Percentiles rank a stretch among this genome's conserved stretches.
Conservation (phyloP, 2,329 filamentous ascomycete species). For the Aspergillus fructus region DNA sequence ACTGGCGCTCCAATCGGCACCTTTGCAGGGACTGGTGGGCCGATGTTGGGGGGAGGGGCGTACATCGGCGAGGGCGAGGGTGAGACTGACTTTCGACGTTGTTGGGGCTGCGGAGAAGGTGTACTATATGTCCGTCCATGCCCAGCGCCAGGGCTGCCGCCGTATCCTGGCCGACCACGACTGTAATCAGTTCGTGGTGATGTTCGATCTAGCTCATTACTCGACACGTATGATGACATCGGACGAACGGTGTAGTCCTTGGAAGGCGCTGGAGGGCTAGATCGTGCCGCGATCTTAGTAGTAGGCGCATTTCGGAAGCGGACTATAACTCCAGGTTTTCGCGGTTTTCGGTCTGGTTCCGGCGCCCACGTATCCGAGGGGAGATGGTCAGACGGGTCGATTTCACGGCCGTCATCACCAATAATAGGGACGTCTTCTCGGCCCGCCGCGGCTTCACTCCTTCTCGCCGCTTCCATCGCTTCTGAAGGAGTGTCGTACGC, state of each 20-base stretch:
- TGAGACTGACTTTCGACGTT: conserved; percentile 30
- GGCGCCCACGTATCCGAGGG: conserved; percentile 66
- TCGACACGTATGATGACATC: conserved; percentile 7
- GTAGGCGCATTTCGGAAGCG: conserved; percentile 45
- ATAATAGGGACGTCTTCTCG: conserved; percentile 59
- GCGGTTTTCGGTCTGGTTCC: conserved; percentile 60
- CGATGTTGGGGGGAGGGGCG: conserved; percentile 24
- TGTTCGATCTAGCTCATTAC: conserved; percentile 17
- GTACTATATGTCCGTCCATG: conserved; percentile 24
- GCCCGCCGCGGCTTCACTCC: conserved; percentile 37
- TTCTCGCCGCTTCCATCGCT: conserved; percentile 39
- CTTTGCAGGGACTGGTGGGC: conserved; percentile 45
- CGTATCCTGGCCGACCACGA: conserved; percentile 23
- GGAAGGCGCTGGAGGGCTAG: conserved; percentile 15
- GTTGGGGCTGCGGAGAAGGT: conserved; percentile 23
- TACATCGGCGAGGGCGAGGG: conserved; percentile 35
- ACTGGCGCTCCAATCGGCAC: conserved; percentile 37
- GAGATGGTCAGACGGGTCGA: conserved; percentile 66
- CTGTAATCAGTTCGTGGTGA: conserved; percentile 22
- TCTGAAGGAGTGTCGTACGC: conserved; percentile 41
- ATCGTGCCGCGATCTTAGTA: conserved; percentile 23
- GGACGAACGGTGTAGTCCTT: conserved; percentile 14
- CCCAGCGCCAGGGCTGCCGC: conserved; percentile 17
- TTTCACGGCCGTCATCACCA: conserved; percentile 62
- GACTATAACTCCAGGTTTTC: conserved; percentile 49